A percentile compares a stretch with the other conserved stretches of the same genome.
Conservation (phyloP, 352 stramenopile genomes). For the Blastocystis sp. region DNA sequence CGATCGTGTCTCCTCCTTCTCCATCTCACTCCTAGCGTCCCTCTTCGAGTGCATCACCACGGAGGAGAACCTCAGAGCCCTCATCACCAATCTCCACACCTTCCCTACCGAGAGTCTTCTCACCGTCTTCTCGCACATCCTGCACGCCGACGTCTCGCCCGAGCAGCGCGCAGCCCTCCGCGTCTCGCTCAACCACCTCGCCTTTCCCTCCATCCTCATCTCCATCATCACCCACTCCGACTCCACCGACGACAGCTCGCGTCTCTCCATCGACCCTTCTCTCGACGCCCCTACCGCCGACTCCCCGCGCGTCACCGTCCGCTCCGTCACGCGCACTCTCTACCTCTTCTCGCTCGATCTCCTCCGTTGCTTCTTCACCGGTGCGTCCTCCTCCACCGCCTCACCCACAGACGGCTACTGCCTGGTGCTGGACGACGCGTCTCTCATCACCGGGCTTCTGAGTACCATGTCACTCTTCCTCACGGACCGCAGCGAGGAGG, state of each 20-base stretch:
- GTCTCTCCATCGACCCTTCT: background rate
- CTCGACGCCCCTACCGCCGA: background rate
- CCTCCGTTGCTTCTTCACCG: background rate
- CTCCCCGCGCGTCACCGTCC: background rate
- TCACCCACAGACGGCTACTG: background rate
- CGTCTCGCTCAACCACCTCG: background rate
- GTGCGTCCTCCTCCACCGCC: background rate
- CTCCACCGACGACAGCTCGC: background rate
- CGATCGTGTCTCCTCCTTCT: background rate
- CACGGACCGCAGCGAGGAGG: background rate
- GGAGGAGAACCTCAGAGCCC: background rate
- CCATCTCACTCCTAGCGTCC: conserved; percentile 2
- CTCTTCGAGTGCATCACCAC: conserved; percentile 8
- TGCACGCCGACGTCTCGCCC: background rate
- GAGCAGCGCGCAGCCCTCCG: background rate
- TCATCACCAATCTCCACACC: conserved; percentile 31
- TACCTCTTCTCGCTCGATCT: conserved; percentile 23
- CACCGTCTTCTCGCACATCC: background rate
- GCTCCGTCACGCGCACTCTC: background rate
- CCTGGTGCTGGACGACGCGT: background rate
- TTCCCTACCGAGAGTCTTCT: conserved; percentile 37
- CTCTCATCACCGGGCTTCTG: conserved; percentile 1
- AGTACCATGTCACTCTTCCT: background rate
- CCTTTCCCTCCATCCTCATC: conserved; percentile 36
- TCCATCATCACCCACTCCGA: background rate